These are phyloP conservation scores for Leptodermis oblonga DNA, from an alignment of 257 asterid species.

Conservation along the genomic window DNA sequence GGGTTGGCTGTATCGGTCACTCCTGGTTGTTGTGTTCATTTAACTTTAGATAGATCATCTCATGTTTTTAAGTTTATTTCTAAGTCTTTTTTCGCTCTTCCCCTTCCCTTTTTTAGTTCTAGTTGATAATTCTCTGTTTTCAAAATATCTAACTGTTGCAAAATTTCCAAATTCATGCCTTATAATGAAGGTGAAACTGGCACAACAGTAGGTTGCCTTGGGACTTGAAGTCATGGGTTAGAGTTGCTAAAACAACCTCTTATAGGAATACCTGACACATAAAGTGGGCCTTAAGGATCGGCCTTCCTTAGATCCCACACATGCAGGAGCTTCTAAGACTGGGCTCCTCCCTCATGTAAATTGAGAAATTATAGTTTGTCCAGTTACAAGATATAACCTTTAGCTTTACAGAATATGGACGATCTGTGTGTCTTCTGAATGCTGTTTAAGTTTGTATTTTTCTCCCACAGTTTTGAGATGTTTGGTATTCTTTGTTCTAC, in stretches of 20 bases:
- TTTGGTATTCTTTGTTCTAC: background rate
- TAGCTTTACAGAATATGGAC: slow-evolving; percentile 1
- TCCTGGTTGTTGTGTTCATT: background rate
- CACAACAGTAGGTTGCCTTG: background rate
- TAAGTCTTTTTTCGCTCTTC: background rate
- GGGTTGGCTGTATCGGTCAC: too few species aligned
- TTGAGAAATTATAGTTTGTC: background rate
- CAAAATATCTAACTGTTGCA: background rate
- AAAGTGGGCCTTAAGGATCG: too few species aligned
- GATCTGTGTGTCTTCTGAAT: background rate
- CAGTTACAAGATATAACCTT: background rate
- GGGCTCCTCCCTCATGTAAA: background rate
- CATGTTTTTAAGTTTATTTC: too few species aligned
- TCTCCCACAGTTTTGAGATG: background rate
- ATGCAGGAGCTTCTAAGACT: background rate
- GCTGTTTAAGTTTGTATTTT: background rate
- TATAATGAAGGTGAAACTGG: background rate
- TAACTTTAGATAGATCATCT: background rate
- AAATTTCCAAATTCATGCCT: background rate
- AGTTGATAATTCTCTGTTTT: background rate
- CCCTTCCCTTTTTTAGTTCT: background rate
- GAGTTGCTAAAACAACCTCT: background rate
- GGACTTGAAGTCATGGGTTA: background rate
- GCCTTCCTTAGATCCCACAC: too few species aligned
- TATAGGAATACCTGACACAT: too few species aligned